phyloP scores from a whole-genome alignment of 768 basidiomycete species.

The Galerina sulciceps region DNA sequence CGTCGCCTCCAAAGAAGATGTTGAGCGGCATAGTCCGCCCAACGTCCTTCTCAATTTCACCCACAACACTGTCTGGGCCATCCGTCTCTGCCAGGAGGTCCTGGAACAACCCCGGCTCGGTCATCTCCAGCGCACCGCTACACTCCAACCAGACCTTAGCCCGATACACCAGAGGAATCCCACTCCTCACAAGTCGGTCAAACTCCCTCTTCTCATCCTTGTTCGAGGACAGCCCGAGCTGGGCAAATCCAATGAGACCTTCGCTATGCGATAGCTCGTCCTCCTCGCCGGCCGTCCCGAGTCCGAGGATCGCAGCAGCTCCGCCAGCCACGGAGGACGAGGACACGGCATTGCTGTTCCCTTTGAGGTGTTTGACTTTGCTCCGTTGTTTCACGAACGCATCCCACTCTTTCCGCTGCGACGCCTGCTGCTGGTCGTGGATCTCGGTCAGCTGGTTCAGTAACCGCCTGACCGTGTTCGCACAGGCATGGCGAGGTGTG shows the following conservation, averaged over 20 bases:
- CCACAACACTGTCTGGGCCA: conserved; percentile 51
- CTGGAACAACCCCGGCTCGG: conserved; percentile 87
- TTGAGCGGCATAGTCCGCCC: conserved; percentile 92
- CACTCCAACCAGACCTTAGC: conserved; percentile 93
- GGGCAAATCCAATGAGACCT: conserved; percentile 88
- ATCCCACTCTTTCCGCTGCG: conserved; percentile 85
- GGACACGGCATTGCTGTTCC: conserved; percentile 18
- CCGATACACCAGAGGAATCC: conserved; percentile 89
- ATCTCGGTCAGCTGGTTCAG: conserved; percentile 78
- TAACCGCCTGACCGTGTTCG: conserved; percentile 73
- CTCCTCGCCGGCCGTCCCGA: conserved; percentile 63
- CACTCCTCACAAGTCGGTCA: conserved; percentile 76
- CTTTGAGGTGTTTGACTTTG: conserved; percentile 44
- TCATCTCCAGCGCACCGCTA: conserved; percentile 89
- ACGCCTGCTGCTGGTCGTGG: conserved; percentile 78
- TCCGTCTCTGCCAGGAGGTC: conserved; percentile 71
- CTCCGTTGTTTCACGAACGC: conserved; percentile 76
- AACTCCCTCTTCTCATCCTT: conserved; percentile 83
- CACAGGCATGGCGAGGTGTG: conserved; percentile 77
- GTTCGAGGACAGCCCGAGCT: conserved; percentile 79
- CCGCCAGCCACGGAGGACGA: conserved; percentile 38
- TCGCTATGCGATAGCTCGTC: conserved; percentile 83
- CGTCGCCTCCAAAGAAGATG: conserved; percentile 97
- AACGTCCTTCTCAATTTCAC: conserved; percentile 97
- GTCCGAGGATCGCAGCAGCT: conserved; percentile 70